Evolutionary conservation across 306 rosid species (phyloP).

Genomic region (Cucurbita maxima): DNA sequence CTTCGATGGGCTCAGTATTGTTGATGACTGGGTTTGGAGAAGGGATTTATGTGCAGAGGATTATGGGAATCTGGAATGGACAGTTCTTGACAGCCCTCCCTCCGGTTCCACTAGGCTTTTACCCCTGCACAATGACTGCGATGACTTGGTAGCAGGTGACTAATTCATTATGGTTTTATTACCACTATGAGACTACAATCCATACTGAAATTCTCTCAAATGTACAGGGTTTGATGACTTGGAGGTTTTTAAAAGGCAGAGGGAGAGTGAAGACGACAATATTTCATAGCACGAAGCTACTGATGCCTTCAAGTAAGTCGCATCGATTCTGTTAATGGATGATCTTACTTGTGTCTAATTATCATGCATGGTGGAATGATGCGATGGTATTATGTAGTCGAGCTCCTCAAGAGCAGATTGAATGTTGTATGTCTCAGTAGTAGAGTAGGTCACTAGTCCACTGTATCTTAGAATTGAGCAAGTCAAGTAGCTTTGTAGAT

Average conservation of each 20-base stretch:
- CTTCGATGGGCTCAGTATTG: conserved; percentile 21
- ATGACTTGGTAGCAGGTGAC: conserved; percentile 51
- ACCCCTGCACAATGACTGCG: conserved; percentile 46
- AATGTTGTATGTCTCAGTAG: not conserved
- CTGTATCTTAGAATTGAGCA: not conserved
- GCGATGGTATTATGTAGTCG: not conserved
- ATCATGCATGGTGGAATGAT: not conserved
- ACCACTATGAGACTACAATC: not conserved
- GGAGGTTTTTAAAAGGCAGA: conserved; percentile 38
- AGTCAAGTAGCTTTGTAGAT: not conserved
- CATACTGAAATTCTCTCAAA: conserved; percentile 6
- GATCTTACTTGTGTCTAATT: not conserved
- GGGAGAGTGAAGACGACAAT: conserved; percentile 42
- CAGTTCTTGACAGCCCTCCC: conserved; percentile 36
- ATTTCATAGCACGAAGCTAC: conserved; percentile 20
- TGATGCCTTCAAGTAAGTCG: not conserved
- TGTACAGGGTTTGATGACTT: conserved; percentile 63
- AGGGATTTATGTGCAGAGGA: conserved; percentile 40
- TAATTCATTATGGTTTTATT: not conserved
- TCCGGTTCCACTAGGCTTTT: conserved; percentile 32
- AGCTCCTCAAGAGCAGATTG: not conserved
- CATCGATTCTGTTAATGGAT: not conserved
- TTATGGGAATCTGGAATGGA: conserved; percentile 45
- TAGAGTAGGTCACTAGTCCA: conserved; percentile 1
- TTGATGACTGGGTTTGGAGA: conserved; percentile 61